Evolutionary conservation across 768 basidiomycete genomes (phyloP).

Genomic region (Collybia nuda): DNA sequence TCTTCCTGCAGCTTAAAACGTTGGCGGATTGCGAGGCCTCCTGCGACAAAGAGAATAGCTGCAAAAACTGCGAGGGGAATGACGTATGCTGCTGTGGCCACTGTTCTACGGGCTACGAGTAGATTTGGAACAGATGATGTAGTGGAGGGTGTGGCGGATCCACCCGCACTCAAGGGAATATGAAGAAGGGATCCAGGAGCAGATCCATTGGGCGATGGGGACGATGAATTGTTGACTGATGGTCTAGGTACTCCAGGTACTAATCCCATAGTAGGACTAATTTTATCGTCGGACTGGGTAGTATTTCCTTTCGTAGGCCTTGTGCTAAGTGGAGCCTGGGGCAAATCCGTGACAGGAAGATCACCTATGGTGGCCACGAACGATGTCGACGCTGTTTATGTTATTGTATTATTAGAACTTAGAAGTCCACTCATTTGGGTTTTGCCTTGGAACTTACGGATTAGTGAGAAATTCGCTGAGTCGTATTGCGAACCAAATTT

Average conservation of each 20-base stretch:
- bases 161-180: too few relatives aligned
- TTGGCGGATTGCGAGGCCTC: conserved; percentile 24
- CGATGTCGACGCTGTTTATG: neutral
- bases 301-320: too few relatives aligned
- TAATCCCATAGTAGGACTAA: too few relatives aligned
- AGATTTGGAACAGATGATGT: conserved; percentile 9
- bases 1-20: conserved; percentile 21
- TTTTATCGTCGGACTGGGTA: too few relatives aligned
- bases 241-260: too few relatives aligned
- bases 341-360: neutral
- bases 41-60: conserved; percentile 27
- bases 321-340: neutral
- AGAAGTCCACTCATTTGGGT: too few relatives aligned
- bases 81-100: conserved; percentile 28
- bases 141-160: neutral
- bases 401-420: too few relatives aligned
- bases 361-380: neutral
- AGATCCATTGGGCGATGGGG: neutral
- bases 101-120: conserved; percentile 21
- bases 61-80: conserved; percentile 32
- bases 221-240: neutral
- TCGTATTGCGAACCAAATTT: conserved; percentile 18
- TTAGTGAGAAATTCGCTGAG: conserved; percentile 25
- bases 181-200: neutral
- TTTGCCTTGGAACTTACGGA: conserved; percentile 16